Evolutionary conservation across 1,139 yeast species (phyloP).

Genomic region (Yarrowia galli): DNA sequence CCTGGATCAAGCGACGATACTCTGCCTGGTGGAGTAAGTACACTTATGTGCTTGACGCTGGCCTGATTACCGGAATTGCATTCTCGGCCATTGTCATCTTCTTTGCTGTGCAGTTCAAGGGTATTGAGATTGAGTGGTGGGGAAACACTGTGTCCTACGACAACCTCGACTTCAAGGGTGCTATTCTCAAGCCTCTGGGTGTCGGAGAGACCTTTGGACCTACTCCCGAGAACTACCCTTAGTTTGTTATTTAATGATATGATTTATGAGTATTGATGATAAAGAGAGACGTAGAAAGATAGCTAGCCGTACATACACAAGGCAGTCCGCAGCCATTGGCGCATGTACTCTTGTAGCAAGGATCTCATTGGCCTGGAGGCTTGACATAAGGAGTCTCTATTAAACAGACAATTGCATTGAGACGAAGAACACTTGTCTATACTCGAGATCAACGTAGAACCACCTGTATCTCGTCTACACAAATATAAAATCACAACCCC

Average conservation of each 20-base stretch:
- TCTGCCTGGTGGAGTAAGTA: constrained; percentile 71
- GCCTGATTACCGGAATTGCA: constrained; percentile 36
- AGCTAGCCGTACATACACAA: too few relatives aligned
- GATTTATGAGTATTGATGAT: neutral
- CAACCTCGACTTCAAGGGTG: constrained; percentile 17
- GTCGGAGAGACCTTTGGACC: constrained; percentile 23
- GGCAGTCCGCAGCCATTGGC: too few relatives aligned
- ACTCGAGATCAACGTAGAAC: too few relatives aligned
- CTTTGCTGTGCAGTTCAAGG: constrained; percentile 59
- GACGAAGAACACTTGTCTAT: too few relatives aligned
- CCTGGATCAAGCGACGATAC: constrained; percentile 60
- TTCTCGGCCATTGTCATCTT: constrained; percentile 52
- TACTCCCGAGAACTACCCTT: constrained; percentile 27
- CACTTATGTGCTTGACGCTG: constrained; percentile 56
- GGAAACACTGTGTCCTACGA: constrained; percentile 58
- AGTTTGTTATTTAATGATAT: constrained; percentile 1
- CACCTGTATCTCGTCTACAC: too few relatives aligned
- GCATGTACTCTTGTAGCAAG: too few relatives aligned
- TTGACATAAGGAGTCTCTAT: too few relatives aligned
- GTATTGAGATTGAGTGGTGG: constrained; percentile 60
- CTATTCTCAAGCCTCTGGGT: constrained; percentile 19
- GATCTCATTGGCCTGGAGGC: too few relatives aligned
- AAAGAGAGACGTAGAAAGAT: too few relatives aligned
- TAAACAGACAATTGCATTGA: too few relatives aligned
- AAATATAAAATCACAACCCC: too few relatives aligned